phyloP scores from a whole-genome alignment of 192 early-diverging fungal species.

The Linderina pennispora region DNA sequence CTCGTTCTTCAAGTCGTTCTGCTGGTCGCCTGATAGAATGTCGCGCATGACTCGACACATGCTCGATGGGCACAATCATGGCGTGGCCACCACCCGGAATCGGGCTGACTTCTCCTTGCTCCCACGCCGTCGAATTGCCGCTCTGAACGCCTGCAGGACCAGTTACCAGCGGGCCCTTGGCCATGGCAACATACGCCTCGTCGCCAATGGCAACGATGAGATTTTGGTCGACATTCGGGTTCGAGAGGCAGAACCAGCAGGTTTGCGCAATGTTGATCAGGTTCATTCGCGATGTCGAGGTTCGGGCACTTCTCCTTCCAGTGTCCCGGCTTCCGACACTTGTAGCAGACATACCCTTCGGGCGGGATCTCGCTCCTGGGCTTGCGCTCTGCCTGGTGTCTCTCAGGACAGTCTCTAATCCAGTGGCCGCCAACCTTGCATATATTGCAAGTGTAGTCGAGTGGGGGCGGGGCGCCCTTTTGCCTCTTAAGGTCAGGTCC shows the following conservation, averaged over 20 bases:
- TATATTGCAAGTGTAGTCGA: conserved; percentile 54
- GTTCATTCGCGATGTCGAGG: conserved; percentile 1
- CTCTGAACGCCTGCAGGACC: no score
- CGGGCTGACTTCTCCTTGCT: conserved; percentile 17
- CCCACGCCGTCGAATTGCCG: conserved; percentile 4
- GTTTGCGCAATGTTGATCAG: conserved; percentile 15
- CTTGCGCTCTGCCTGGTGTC: conserved; percentile 27
- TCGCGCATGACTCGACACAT: conserved; percentile 40
- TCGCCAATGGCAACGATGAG: conserved; percentile 78
- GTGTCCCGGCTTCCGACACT: conserved; percentile 50
- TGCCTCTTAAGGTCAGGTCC: not conserved
- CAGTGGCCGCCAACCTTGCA: conserved; percentile 62
- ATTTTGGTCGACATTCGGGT: conserved; percentile 85
- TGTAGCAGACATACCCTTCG: conserved; percentile 43
- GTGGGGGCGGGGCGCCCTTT: conserved; percentile 34
- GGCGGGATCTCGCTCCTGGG: conserved; percentile 29
- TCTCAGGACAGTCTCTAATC: conserved; percentile 56
- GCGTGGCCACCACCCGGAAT: conserved; percentile 81
- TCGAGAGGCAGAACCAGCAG: conserved; percentile 97
- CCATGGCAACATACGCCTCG: conserved; percentile 76
- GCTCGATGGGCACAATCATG: conserved; percentile 63
- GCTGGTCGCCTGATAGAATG: conserved; percentile 17
- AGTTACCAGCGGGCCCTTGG: conserved; percentile 79
- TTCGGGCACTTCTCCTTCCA: conserved; percentile 47
- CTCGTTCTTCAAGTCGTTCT: conserved; percentile 52